Percentiles rank a stretch among this genome's conserved stretches.
phyloP scores from a whole-genome alignment of 2,329 filamentous ascomycete species.

The Claviceps sp. region DNA sequence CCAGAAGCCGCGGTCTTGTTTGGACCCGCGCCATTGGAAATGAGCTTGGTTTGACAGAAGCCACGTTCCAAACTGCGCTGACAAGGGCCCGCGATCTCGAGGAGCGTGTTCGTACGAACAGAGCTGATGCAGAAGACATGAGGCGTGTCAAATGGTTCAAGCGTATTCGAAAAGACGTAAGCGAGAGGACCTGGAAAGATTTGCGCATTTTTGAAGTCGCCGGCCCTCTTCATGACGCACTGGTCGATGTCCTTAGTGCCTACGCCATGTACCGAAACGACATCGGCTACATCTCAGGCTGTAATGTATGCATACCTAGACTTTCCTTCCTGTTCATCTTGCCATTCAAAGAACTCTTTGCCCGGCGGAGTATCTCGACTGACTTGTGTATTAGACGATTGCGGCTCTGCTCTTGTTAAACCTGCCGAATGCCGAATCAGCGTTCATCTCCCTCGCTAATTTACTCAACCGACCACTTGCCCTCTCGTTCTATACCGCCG shows the following conservation, averaged over 20 bases:
- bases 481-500: slow-evolving; percentile 60
- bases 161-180: slow-evolving; percentile 50
- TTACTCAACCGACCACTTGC: slow-evolving; percentile 63
- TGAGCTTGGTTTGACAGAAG: slow-evolving; percentile 51
- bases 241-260: slow-evolving; percentile 62
- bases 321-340: background rate
- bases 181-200: slow-evolving; percentile 53
- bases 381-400: slow-evolving; percentile 38
- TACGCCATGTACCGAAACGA: slow-evolving; percentile 75
- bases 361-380: slow-evolving; percentile 8
- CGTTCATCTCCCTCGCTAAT: slow-evolving; percentile 64
- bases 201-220: slow-evolving; percentile 57
- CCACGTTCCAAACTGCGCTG: slow-evolving; percentile 59
- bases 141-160: slow-evolving; percentile 47
- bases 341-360: background rate
- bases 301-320: slow-evolving; percentile 46
- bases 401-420: slow-evolving; percentile 63
- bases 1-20: slow-evolving; percentile 53
- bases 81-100: slow-evolving; percentile 52
- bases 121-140: slow-evolving; percentile 39
- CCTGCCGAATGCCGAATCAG: slow-evolving; percentile 45
- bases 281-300: slow-evolving; percentile 63
- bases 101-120: slow-evolving; percentile 36
- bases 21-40: slow-evolving; percentile 65
- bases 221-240: slow-evolving; percentile 51